Evolutionary conservation across 2,329 filamentous ascomycete species (phyloP).

Genomic region (Chlorencoelia australis): DNA sequence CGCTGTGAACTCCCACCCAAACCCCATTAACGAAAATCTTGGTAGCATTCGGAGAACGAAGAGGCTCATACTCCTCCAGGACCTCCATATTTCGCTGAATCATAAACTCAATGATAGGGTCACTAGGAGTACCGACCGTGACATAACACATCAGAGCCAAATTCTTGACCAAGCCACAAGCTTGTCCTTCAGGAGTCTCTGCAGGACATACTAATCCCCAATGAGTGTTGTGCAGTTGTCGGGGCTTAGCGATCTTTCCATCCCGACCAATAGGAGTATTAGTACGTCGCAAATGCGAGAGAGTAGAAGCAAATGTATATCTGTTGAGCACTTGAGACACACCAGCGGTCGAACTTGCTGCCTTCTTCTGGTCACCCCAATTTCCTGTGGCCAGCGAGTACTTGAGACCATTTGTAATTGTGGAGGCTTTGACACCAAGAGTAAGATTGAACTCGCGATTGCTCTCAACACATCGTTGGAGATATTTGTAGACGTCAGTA

Average conservation of each 20-base stretch:
- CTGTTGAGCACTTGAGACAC: slow-evolving; percentile 97
- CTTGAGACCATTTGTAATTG: slow-evolving; percentile 86
- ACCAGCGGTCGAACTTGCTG: slow-evolving; percentile 85
- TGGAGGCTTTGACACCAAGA: slow-evolving; percentile 81
- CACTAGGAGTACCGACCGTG: slow-evolving; percentile 83
- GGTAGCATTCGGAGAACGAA: slow-evolving; percentile 79
- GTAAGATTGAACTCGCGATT: slow-evolving; percentile 84
- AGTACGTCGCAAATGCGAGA: slow-evolving; percentile 93
- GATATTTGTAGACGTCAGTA: slow-evolving; percentile 79
- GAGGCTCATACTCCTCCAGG: slow-evolving; percentile 85
- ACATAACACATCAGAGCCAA: slow-evolving; percentile 97
- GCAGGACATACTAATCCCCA: slow-evolving; percentile 97
- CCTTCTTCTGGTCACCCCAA: slow-evolving; percentile 99
- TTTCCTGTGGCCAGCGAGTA: slow-evolving; percentile 97
- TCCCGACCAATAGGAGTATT: slow-evolving; percentile 97
- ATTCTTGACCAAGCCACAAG: slow-evolving; percentile 97
- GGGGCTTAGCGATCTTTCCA: slow-evolving; percentile 94
- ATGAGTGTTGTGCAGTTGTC: slow-evolving; percentile 96
- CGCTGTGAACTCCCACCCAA: slow-evolving; percentile 92
- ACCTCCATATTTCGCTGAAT: slow-evolving; percentile 92
- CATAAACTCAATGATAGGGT: slow-evolving; percentile 92
- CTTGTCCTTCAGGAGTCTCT: slow-evolving; percentile 95
- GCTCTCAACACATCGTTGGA: slow-evolving; percentile 85
- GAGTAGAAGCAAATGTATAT: slow-evolving; percentile 92
- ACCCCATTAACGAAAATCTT: slow-evolving; percentile 98